These are phyloP conservation scores for Linnemannia schmuckeri DNA, from an alignment of 192 early-diverging fungal species.

Conservation along the genomic window DNA sequence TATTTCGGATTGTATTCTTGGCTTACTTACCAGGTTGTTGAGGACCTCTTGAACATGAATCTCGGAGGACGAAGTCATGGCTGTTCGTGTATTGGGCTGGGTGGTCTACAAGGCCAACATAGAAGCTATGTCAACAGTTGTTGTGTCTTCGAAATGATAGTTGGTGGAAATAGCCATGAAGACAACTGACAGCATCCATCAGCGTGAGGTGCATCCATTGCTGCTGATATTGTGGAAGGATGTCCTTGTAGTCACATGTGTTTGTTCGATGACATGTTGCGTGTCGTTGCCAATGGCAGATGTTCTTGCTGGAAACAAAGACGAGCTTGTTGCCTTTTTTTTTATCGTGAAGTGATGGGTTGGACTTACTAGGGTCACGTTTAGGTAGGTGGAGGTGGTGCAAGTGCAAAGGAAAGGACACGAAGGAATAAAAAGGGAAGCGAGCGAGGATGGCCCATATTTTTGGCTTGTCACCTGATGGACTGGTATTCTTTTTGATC, in stretches of 20 bases:
- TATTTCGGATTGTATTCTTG: background rate
- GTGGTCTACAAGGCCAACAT: background rate
- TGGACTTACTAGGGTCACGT: constrained; percentile 1
- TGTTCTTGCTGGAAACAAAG: background rate
- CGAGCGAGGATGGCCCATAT: background rate
- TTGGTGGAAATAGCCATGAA: background rate
- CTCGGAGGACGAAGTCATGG: constrained; percentile 10
- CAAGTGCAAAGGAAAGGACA: background rate
- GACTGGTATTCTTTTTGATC: background rate
- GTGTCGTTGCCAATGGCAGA: background rate
- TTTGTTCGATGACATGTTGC: background rate
- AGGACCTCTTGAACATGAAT: constrained; percentile 29
- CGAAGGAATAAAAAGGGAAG: background rate
- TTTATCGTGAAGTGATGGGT: background rate
- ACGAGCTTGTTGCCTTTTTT: background rate
- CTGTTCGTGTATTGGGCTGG: background rate
- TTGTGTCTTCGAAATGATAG: background rate
- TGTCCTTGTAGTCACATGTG: background rate
- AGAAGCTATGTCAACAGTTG: background rate
- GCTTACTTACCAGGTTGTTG: constrained; percentile 22
- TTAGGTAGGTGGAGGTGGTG: constrained; percentile 4
- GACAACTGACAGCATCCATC: background rate
- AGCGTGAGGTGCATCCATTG: background rate
- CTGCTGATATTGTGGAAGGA: background rate
- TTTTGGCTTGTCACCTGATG: background rate